Percentiles rank a stretch among this genome's conserved stretches.
These are phyloP conservation scores for Chaetoscypha palmicola DNA, from an alignment of 2,329 filamentous ascomycete species.

Conservation along the genomic window DNA sequence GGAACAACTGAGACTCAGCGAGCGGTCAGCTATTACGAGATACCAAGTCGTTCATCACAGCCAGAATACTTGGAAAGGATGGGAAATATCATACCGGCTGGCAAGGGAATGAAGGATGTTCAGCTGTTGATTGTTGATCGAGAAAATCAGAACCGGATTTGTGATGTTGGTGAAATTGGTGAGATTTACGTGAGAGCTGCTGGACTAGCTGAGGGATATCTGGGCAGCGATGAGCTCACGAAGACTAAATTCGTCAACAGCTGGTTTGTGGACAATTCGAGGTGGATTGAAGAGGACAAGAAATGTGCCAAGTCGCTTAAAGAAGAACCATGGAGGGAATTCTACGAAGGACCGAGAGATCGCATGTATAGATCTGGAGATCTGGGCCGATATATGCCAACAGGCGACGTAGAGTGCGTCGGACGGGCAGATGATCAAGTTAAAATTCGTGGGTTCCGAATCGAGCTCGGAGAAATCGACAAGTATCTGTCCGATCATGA, in stretches of 20 bases:
- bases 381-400: conserved; percentile 64
- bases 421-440: conserved; percentile 83
- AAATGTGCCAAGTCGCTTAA: conserved; percentile 53
- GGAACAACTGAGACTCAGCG: conserved; percentile 81
- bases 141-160: conserved; percentile 57
- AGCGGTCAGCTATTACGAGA: conserved; percentile 75
- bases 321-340: conserved; percentile 67
- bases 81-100: conserved; percentile 74
- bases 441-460: conserved; percentile 93
- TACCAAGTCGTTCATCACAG: conserved; percentile 59
- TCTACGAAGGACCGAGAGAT: conserved; percentile 77
- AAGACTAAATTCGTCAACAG: conserved; percentile 30
- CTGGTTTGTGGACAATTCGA: conserved; percentile 32
- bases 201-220: conserved; percentile 76
- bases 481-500: conserved; percentile 68
- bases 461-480: conserved; percentile 92
- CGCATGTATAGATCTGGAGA: conserved; percentile 84
- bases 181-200: conserved; percentile 78
- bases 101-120: conserved; percentile 80
- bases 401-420: conserved; percentile 67
- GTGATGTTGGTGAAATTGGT: conserved; percentile 72
- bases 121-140: conserved; percentile 80
- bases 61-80: conserved; percentile 56
- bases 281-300: conserved; percentile 37
- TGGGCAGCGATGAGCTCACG: conserved; percentile 32